A percentile compares a stretch with the other conserved stretches of the same genome.
phyloP scores from a whole-genome alignment of 371 early-diverging fungal species.

The Mortierella sp. region DNA sequence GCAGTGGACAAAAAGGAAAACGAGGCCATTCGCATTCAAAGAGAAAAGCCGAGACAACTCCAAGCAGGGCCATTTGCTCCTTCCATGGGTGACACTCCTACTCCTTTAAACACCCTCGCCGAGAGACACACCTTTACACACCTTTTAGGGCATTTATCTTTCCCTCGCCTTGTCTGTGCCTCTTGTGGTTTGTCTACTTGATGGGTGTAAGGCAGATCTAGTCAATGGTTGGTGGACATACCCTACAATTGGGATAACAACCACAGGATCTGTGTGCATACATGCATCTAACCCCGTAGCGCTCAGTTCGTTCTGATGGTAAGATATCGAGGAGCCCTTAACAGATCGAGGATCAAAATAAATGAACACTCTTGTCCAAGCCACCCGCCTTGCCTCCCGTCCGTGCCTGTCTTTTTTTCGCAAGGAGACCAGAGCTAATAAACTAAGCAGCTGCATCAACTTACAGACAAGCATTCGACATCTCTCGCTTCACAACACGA shows the following conservation, averaged over 20 bases:
- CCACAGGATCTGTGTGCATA: background rate
- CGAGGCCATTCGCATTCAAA: background rate
- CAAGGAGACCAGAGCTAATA: too few relatives aligned
- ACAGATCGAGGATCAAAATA: slow-evolving; percentile 14
- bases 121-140: background rate
- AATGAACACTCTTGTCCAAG: background rate
- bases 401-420: background rate
- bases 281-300: too few relatives aligned
- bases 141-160: background rate
- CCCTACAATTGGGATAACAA: background rate
- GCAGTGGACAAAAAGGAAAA: slow-evolving; percentile 7
- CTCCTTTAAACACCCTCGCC: background rate
- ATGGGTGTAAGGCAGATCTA: background rate
- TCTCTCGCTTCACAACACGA: slow-evolving; percentile 3
- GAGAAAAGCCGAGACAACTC: background rate
- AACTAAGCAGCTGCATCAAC: background rate
- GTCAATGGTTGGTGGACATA: background rate
- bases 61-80: background rate
- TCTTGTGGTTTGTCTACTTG: background rate
- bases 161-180: background rate
- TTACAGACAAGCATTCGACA: background rate
- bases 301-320: too few relatives aligned
- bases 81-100: background rate
- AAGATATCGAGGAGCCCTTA: background rate
- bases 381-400: background rate